Conservation (phyloP, 805 yeast genomes). For the Candida nitratophila region DNA sequence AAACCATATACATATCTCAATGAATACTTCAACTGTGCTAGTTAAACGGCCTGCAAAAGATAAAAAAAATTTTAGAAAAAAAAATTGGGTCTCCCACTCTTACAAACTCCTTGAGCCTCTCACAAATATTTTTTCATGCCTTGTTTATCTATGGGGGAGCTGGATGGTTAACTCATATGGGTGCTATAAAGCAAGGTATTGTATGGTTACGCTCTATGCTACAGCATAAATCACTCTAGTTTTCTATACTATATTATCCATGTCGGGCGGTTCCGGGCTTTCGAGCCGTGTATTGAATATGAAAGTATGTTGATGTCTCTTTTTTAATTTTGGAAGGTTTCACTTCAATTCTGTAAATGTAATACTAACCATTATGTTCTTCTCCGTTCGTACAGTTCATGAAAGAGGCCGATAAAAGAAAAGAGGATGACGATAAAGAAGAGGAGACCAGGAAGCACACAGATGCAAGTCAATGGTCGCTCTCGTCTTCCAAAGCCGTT, state of each 20-base stretch:
- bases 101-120: not conserved
- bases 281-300: conserved; percentile 76
- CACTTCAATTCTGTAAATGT: too few species aligned
- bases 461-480: conserved; percentile 48
- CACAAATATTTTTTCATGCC: not conserved
- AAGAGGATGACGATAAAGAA: conserved; percentile 27
- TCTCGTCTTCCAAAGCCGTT: conserved; percentile 26
- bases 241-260: too few species aligned
- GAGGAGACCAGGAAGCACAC: conserved; percentile 29
- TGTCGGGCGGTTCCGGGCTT: conserved; percentile 22
- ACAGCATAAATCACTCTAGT: too few species aligned
- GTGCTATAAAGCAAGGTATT: too few species aligned
- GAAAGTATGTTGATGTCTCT: conserved; percentile 51
- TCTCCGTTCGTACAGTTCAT: conserved; percentile 46
- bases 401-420: conserved; percentile 35
- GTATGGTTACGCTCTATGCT: too few species aligned
- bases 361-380: too few species aligned
- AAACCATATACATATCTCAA: too few species aligned
- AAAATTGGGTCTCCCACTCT: not conserved
- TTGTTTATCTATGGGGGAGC: too few species aligned
- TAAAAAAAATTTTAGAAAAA: conserved; percentile 1
- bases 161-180: too few species aligned
- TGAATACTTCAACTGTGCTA: too few species aligned
- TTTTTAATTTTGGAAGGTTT: too few species aligned
- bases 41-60: not conserved